Conservation (phyloP, 2,329 filamentous ascomycete species). For the Pseudocercospora fuligena region DNA sequence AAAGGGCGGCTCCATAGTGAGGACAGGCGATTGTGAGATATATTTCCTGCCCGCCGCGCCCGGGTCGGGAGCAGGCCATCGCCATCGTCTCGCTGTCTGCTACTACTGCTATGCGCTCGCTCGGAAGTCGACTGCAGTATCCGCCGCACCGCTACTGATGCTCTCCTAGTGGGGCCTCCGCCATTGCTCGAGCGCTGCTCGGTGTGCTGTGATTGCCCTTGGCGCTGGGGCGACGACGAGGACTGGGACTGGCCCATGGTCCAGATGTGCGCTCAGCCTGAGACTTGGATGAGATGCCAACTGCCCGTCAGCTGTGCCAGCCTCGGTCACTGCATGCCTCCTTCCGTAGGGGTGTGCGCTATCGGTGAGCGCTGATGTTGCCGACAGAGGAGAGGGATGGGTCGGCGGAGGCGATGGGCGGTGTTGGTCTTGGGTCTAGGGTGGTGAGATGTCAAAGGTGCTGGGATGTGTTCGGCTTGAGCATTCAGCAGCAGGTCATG, state of each 20-base stretch:
- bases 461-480: background rate
- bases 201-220: background rate
- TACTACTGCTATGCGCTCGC: background rate
- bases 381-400: background rate
- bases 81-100: slow-evolving; percentile 11
- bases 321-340: slow-evolving; percentile 12
- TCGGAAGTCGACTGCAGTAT: slow-evolving; percentile 1
- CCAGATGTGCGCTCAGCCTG: background rate
- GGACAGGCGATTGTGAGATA: slow-evolving; percentile 21
- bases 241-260: slow-evolving; percentile 42
- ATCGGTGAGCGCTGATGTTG: background rate
- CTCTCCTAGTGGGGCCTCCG: background rate
- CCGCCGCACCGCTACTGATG: slow-evolving; percentile 10
- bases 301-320: slow-evolving; percentile 4
- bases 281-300: slow-evolving; percentile 5
- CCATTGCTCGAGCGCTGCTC: slow-evolving; percentile 6
- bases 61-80: slow-evolving; percentile 12
- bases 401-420: background rate
- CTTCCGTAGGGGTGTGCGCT: background rate
- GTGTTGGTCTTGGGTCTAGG: background rate
- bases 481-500: background rate
- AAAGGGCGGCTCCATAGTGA: slow-evolving; percentile 17
- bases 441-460: background rate
- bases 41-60: slow-evolving; percentile 13
- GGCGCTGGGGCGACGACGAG: slow-evolving; percentile 35